Percentiles rank a stretch among this genome's conserved stretches.
Evolutionary conservation across 352 stramenopile species (phyloP).

Genomic region (Phytopythium litorale): DNA sequence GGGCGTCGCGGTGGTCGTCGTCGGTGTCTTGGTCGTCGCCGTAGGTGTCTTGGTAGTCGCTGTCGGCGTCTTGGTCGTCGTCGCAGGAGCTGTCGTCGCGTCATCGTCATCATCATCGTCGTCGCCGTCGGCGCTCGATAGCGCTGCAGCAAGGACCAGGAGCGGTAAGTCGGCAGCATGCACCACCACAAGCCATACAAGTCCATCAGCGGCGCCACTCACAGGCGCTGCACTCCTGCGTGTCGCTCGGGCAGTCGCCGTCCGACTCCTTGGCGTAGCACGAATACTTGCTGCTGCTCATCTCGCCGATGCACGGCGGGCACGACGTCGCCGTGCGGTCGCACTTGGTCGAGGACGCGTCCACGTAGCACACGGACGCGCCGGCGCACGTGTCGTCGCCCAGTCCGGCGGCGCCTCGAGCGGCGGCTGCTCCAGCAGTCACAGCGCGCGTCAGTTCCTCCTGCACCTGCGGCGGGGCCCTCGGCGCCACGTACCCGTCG

Average conservation of each 20-base stretch:
- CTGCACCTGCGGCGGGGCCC: too few species aligned
- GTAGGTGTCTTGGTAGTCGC: background rate
- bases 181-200: background rate
- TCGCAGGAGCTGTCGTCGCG: background rate
- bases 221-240: slow-evolving; percentile 13
- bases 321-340: slow-evolving; percentile 15
- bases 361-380: slow-evolving; percentile 17
- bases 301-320: slow-evolving; percentile 19
- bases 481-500: background rate
- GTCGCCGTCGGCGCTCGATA: background rate
- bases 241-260: slow-evolving; percentile 14
- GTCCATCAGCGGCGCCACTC: background rate
- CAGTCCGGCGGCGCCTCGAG: background rate
- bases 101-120: slow-evolving; percentile 7
- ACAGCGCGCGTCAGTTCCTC: background rate
- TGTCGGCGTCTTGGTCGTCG: slow-evolving; percentile 2
- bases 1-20: background rate
- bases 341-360: slow-evolving; percentile 14
- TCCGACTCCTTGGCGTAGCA: slow-evolving; percentile 18
- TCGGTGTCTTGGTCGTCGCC: background rate
- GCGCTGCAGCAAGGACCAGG: background rate
- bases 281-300: slow-evolving; percentile 11
- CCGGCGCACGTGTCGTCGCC: slow-evolving; percentile 9
- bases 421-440: background rate
- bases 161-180: background rate